Percentiles rank a stretch among this genome's conserved stretches.
Evolutionary conservation across 768 basidiomycete genomes (phyloP).

Genomic region (Rickenella mellea): DNA sequence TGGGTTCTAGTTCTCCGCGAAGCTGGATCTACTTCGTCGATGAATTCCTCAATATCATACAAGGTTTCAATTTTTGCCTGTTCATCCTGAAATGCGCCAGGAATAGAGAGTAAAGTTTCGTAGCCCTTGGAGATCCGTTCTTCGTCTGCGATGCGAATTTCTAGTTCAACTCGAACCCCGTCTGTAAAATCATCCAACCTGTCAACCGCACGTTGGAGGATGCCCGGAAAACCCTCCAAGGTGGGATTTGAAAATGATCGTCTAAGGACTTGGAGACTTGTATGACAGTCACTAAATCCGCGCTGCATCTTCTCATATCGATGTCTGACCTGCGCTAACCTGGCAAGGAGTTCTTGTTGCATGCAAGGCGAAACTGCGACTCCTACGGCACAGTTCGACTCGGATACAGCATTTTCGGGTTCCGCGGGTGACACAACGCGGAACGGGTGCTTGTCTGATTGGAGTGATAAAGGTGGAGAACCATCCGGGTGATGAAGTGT

Average conservation of each 20-base stretch:
- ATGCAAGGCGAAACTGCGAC: too few relatives aligned
- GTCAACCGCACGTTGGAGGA: conserved; percentile 43
- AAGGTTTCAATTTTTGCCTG: conserved; percentile 30
- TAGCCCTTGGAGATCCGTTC: conserved; percentile 55
- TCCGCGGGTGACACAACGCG: too few relatives aligned
- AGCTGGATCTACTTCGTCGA: conserved; percentile 39
- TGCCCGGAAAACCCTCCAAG: conserved; percentile 8
- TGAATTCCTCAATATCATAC: conserved; percentile 43
- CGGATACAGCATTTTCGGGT: too few relatives aligned
- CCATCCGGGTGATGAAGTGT: too few relatives aligned
- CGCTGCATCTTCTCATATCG: conserved; percentile 56
- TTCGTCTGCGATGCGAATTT: conserved; percentile 71
- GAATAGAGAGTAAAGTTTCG: conserved; percentile 54
- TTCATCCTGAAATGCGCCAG: conserved; percentile 31
- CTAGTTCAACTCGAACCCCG: conserved; percentile 74
- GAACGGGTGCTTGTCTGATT: too few relatives aligned
- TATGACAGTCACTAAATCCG: conserved; percentile 60
- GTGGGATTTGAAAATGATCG: conserved; percentile 14
- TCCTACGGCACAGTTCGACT: too few relatives aligned
- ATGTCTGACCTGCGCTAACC: conserved; percentile 32
- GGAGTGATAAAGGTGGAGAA: too few relatives aligned
- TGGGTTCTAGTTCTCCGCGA: conserved; percentile 36
- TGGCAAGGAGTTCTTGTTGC: conserved; percentile 38
- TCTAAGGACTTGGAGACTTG: conserved; percentile 53
- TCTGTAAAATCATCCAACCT: conserved; percentile 68